Base-by-base conservation (phyloP, 805 yeast genomes). In the Yamadazyma phyllophila region DNA sequence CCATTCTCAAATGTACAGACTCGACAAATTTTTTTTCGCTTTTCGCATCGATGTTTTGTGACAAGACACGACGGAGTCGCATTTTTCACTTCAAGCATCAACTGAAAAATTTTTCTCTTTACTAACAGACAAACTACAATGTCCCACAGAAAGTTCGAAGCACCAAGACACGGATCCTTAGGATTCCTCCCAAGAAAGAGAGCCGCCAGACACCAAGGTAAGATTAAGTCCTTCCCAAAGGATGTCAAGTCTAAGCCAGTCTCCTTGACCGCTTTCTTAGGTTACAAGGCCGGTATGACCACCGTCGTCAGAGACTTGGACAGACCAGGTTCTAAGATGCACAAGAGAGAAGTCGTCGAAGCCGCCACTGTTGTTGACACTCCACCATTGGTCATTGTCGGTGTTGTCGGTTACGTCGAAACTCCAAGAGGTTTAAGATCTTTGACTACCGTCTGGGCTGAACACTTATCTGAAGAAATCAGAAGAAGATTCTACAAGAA, bases 121-220 rank as follows among this genome's bases (percentile, higher is more conserved):
- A 33, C 35, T 44, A 30, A 44, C 41, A 32, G 13, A 36, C 37
- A 32, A 16, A 39, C 36, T 40, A 49, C 9, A 13, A 94, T 94
- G 99, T 94, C 99, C 76, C 99, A 94, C 94, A 89, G 99, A 87
- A 94, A 94, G 86, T 94, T 73, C 94, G 98, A 94, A 88, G 96
- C 94, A 67, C 99, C 99, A 83, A 90, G 99, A 83, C 98, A 94
- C 91, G 99, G 99, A 79, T 92, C 96, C 77, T 82, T 94, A 76
- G 99, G 98, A 73, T 94, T 90, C 96, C 82, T 86, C 68, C 99
- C 99, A 86, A 90, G 97, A 85, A 94, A 94, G 97, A 90, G 99
- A 84, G 90, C 98, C 73, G 84, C 95, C 77, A 81, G 86, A 73
- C 94, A 89, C 81, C 88, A 96, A 83, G 99, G 97, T 80, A 91